A percentile compares a stretch with the other conserved stretches of the same genome.
Evolutionary conservation across 305 asterid genomes (phyloP).

Genomic region (Solanum hybrid): DNA sequence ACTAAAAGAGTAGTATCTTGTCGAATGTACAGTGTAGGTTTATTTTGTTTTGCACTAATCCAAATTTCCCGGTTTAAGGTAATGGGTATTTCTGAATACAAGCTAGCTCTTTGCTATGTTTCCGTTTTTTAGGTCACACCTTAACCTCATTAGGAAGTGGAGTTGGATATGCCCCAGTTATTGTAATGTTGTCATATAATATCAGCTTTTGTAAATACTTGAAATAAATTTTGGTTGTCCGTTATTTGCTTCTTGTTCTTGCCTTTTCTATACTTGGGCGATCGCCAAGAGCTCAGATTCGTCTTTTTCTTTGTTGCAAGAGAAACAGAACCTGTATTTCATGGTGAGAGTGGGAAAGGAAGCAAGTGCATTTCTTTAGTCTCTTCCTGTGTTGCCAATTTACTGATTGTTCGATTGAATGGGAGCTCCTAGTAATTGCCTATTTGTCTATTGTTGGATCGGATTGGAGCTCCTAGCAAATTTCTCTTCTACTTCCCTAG

Average conservation of each 20-base stretch:
- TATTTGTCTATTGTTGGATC: neutral
- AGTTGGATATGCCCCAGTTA: neutral
- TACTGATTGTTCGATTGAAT: neutral
- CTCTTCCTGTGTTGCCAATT: neutral
- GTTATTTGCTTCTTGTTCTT: neutral
- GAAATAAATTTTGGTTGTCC: neutral
- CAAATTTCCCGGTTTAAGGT: neutral
- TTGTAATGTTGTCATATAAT: neutral
- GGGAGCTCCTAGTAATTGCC: neutral
- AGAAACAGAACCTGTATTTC: neutral
- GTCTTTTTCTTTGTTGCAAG: neutral
- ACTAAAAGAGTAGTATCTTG: neutral
- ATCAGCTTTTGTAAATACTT: neutral
- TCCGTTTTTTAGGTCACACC: neutral
- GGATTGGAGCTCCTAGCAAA: neutral
- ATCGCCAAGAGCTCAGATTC: neutral
- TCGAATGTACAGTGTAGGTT: neutral
- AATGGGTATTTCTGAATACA: neutral
- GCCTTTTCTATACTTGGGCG: neutral
- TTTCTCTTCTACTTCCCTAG: neutral
- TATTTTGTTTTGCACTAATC: neutral
- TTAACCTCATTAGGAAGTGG: neutral
- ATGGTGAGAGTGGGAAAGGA: neutral
- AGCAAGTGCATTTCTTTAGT: neutral
- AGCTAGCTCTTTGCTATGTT: neutral